Percentiles rank a stretch among this genome's conserved stretches.
phyloP scores from a whole-genome alignment of 169 alveolate genomes.

The Plasmodium adleri region DNA sequence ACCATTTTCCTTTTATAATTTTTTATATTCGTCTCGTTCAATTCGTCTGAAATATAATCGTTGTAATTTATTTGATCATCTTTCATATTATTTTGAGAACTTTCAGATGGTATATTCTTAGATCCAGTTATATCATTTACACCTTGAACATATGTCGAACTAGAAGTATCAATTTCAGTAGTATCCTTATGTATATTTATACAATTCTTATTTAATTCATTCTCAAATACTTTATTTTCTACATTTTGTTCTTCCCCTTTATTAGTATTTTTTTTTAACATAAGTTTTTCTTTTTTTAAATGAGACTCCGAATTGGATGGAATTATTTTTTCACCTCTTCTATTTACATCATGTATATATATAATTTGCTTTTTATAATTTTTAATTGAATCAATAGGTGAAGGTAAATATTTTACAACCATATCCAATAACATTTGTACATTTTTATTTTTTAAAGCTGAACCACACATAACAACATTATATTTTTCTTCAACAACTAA shows the following conservation, averaged over 20 bases:
- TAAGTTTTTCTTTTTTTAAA: neutral
- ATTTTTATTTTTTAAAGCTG: slow-evolving; percentile 92
- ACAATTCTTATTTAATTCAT: neutral
- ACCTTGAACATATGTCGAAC: too few relatives aligned
- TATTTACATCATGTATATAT: slow-evolving; percentile 48
- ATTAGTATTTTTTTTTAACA: neutral
- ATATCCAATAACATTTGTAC: slow-evolving; percentile 82
- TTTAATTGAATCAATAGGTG: slow-evolving; percentile 83
- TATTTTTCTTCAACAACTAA: slow-evolving; percentile 82
- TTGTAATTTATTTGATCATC: neutral
- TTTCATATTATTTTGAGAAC: neutral
- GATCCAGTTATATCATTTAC: too few relatives aligned
- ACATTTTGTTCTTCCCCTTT: neutral
- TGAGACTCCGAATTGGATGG: neutral
- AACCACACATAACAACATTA: slow-evolving; percentile 92
- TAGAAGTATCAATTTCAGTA: neutral
- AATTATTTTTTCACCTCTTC: slow-evolving; percentile 31
- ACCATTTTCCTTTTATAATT: slow-evolving; percentile 62
- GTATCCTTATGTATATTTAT: neutral
- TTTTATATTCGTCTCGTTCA: slow-evolving; percentile 50
- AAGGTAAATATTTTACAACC: slow-evolving; percentile 90
- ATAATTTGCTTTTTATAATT: slow-evolving; percentile 70
- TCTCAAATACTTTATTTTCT: neutral
- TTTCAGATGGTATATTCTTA: too few relatives aligned
- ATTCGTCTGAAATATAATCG: slow-evolving; percentile 47